These are phyloP conservation scores for Leersia perrieri DNA, from an alignment of 176 grass and related monocot species.

Conservation along the genomic window DNA sequence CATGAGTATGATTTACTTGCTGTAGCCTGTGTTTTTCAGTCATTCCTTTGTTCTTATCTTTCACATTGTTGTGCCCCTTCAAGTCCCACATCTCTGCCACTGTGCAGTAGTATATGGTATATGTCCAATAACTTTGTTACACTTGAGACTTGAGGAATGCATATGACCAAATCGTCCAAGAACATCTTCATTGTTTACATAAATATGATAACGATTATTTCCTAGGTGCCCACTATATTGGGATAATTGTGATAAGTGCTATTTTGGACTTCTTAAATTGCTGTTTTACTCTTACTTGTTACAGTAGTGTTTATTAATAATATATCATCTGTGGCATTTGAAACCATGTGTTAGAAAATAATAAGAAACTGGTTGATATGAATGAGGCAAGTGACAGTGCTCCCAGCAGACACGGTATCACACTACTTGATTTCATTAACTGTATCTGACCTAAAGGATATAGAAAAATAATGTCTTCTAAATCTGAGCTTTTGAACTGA, in stretches of 20 bases:
- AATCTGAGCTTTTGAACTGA: background rate
- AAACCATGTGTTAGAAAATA: background rate
- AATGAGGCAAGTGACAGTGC: background rate
- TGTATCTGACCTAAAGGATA: background rate
- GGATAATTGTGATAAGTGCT: background rate
- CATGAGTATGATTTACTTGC: constrained; percentile 58
- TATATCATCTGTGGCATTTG: background rate
- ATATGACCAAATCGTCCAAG: background rate
- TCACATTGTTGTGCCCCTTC: background rate
- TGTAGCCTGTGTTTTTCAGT: background rate
- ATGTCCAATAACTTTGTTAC: background rate
- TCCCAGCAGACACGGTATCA: background rate
- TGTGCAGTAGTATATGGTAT: background rate
- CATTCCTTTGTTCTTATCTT: background rate
- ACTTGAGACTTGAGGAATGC: background rate
- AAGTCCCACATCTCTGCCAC: background rate
- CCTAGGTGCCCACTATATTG: background rate
- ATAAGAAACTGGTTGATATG: background rate
- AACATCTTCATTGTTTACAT: background rate
- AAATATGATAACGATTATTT: background rate
- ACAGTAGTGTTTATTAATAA: background rate
- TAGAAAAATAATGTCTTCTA: background rate
- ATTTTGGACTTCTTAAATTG: background rate
- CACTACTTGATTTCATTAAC: background rate
- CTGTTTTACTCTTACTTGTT: background rate